Evolutionary conservation across 495 filamentous ascomycete species (phyloP), one percentile per base, ranked within the genome.

Genomic region (Aspergillus cavernicola): DNA sequence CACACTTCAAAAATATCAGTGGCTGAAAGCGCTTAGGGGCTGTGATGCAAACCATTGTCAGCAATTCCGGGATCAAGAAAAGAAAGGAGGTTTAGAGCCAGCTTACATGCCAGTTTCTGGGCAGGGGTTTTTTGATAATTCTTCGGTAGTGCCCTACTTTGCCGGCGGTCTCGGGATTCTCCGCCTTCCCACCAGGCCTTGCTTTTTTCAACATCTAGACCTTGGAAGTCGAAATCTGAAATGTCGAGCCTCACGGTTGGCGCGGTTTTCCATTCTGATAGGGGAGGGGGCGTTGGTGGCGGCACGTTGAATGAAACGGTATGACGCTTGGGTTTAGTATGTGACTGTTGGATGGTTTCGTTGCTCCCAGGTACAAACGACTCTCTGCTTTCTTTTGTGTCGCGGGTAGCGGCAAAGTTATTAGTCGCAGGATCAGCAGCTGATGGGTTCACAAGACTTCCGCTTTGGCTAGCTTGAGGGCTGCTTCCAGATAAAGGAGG

Each of bases 1-100:
- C 93, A 63, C 91, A 92, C 68, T 89, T 89, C 39, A 98, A 76
- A 65, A 89, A 90, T 6, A 98, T 71, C 11, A 80, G 78, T 11
- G 93, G 93, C 49, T 85, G 85, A 71, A 96, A 98, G 52, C 75
- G 77, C 23, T 89, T 88, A 33, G 78, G 77, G 40, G 69, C 77
- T 80, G 62, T 63, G 18, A 31, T n/a, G 24, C 12, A 20, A 46
- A 10, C 26, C 53, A 59, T 47, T 54, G 57, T 71, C 55, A 73
- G 56, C 52, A 15, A 31, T 11, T 6, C 39, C 7, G 40, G 1
- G 12, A 13, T 29, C 23, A 11, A 4, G 26, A 4, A 36, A 7
- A 13, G 13, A 50, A 55, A 18, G 2, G 28, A 15, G 13, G 16
- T 22, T 13, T 3, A 51, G n/a, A 18, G 11, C n/a, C 16, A 15